phyloP scores from a whole-genome alignment of 164 flowering plant genomes.

The Annona cherimola region DNA sequence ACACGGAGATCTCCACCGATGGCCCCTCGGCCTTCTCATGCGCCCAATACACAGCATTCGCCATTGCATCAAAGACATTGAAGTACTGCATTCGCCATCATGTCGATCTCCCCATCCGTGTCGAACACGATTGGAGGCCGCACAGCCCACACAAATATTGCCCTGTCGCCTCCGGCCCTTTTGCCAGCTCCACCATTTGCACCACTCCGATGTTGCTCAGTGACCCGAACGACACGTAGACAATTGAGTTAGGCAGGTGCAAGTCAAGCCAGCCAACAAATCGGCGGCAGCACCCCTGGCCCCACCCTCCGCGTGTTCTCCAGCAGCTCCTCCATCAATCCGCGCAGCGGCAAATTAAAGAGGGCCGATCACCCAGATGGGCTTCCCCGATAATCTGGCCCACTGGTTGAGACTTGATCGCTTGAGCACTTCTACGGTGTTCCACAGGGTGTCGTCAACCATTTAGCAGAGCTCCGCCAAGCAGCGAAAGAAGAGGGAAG shows the following conservation, averaged over 20 bases:
- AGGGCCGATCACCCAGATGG: slow-evolving; percentile 19
- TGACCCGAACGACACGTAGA: slow-evolving; percentile 25
- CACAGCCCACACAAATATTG: slow-evolving; percentile 24
- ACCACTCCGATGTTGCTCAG: slow-evolving; percentile 17
- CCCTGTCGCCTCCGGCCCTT: slow-evolving; percentile 19
- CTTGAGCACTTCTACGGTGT: slow-evolving; percentile 19
- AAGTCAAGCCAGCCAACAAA: slow-evolving; percentile 17
- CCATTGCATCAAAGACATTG: too few species aligned
- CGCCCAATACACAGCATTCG: too few species aligned
- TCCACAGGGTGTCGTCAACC: slow-evolving; percentile 14
- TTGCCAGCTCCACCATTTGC: slow-evolving; percentile 28
- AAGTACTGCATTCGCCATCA: too few species aligned
- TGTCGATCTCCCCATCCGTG: background rate
- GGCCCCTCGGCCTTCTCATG: too few species aligned
- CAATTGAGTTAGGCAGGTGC: slow-evolving; percentile 4
- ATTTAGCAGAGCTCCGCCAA: slow-evolving; percentile 5
- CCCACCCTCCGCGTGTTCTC: background rate
- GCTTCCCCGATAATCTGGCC: slow-evolving; percentile 2
- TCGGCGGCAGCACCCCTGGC: slow-evolving; percentile 9
- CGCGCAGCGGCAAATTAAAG: slow-evolving; percentile 7
- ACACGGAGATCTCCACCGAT: too few species aligned
- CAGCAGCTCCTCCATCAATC: background rate
- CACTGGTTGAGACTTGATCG: slow-evolving; percentile 8
- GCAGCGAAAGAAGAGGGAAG: background rate
- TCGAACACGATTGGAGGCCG: slow-evolving; percentile 14